phyloP scores from a whole-genome alignment of 106 monocot species.

The Xerophyta viscosa region DNA sequence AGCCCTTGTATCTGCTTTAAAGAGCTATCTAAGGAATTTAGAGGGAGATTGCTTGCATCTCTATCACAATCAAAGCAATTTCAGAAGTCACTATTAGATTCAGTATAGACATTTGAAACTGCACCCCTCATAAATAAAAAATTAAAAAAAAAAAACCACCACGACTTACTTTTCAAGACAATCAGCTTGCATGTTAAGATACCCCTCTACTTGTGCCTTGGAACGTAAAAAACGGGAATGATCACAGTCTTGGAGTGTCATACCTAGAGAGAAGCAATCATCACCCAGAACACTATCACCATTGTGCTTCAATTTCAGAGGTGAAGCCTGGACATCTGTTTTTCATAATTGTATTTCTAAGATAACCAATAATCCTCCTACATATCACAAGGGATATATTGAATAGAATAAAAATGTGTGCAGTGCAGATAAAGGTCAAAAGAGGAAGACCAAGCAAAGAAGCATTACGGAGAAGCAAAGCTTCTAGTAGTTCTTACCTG shows the following conservation, averaged over 20 bases:
- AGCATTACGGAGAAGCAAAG: no score
- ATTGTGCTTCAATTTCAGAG: constrained; percentile 17
- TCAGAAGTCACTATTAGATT: no score
- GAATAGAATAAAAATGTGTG: neutral
- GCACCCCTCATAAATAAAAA: no score
- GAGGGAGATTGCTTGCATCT: constrained; percentile 59
- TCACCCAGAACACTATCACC: constrained; percentile 11
- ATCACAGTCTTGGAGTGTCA: constrained; percentile 32
- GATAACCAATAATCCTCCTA: no score
- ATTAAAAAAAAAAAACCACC: no score
- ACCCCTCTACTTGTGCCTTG: constrained; percentile 84
- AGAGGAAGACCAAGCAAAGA: no score
- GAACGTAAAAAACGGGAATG: constrained; percentile 59
- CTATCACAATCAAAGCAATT: constrained; percentile 12
- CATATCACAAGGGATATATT: no score
- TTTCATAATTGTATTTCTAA: neutral
- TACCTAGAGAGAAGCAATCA: constrained; percentile 16
- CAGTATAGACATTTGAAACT: no score
- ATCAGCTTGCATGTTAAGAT: constrained; percentile 85
- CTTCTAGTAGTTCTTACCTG: no score
- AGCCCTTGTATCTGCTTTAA: constrained; percentile 65
- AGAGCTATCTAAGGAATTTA: constrained; percentile 51
- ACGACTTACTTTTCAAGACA: constrained; percentile 69
- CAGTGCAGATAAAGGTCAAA: no score
- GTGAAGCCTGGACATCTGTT: constrained; percentile 20